These are phyloP conservation scores for Echinosophora koreensis DNA, from an alignment of 306 rosid genomes.

Conservation along the genomic window DNA sequence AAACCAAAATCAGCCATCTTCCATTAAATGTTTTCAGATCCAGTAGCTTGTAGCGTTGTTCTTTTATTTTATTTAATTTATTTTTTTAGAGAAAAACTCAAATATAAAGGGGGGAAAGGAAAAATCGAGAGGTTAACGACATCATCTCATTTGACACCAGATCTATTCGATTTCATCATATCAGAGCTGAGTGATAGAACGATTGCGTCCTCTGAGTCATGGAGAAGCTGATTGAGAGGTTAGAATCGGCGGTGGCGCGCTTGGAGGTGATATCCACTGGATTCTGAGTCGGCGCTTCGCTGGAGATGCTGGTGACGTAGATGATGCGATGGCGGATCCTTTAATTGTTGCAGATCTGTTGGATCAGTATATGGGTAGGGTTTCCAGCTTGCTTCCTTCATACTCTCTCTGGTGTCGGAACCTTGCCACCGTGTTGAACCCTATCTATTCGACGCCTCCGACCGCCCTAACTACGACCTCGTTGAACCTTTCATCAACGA, in stretches of 20 bases:
- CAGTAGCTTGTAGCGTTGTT: too few relatives aligned
- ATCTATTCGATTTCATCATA: constrained; percentile 44
- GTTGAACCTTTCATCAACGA: too few relatives aligned
- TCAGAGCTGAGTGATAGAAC: not conserved
- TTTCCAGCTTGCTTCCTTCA: too few relatives aligned
- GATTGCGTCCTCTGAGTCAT: constrained; percentile 39
- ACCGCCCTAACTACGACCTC: too few relatives aligned
- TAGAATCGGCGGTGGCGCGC: constrained; percentile 84
- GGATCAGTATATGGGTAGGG: constrained; percentile 59
- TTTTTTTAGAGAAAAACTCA: not conserved
- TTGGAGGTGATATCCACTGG: constrained; percentile 70
- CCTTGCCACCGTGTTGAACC: too few relatives aligned
- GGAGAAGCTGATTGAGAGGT: constrained; percentile 68
- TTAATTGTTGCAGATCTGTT: constrained; percentile 72
- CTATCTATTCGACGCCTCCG: too few relatives aligned
- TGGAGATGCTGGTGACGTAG: constrained; percentile 44
- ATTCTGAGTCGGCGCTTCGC: constrained; percentile 41
- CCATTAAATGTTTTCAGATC: too few relatives aligned
- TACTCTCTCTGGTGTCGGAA: too few relatives aligned
- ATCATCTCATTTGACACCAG: constrained; percentile 44
- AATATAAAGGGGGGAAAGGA: not conserved
- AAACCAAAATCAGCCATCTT: too few relatives aligned
- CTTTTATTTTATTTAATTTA: too few relatives aligned
- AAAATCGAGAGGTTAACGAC: not conserved
- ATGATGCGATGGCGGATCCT: constrained; percentile 57